Evolutionary conservation across 495 filamentous ascomycete species (phyloP).

Genomic region (Neurospora sp.): DNA sequence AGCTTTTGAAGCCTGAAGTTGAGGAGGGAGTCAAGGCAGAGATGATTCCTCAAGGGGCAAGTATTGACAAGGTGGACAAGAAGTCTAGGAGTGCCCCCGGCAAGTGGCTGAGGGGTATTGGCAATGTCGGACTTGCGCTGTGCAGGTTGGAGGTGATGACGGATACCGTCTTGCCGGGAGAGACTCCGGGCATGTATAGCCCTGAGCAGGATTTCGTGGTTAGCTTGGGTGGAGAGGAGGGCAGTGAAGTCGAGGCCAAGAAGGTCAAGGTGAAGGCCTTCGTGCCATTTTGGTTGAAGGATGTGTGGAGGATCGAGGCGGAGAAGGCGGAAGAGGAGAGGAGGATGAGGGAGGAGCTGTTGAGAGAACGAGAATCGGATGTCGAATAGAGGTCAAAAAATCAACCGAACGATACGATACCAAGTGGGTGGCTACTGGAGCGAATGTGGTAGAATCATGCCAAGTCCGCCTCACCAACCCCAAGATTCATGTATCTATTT

Average conservation of each 20-base stretch:
- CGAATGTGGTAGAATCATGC: too few species aligned
- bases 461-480: too few species aligned
- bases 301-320: constrained; percentile 16
- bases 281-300: constrained; percentile 66
- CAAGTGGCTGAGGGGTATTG: constrained; percentile 64
- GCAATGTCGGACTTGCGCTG: constrained; percentile 80
- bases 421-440: too few species aligned
- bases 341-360: background rate
- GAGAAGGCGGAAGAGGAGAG: constrained; percentile 1
- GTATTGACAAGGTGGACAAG: constrained; percentile 32
- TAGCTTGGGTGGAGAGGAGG: constrained; percentile 14
- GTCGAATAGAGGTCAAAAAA: background rate
- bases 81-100: constrained; percentile 56
- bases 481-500: too few species aligned
- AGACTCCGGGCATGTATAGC: constrained; percentile 42
- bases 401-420: too few species aligned
- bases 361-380: background rate
- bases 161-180: constrained; percentile 53
- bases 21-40: constrained; percentile 5
- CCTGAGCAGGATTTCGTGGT: constrained; percentile 35
- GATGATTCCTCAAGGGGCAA: constrained; percentile 26
- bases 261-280: constrained; percentile 74
- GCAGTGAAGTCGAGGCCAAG: constrained; percentile 7
- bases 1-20: constrained; percentile 21
- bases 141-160: constrained; percentile 89